A percentile compares a stretch with the other conserved stretches of the same genome.
phyloP scores from a whole-genome alignment of 257 asterid species.

The Salvia hispanica region DNA sequence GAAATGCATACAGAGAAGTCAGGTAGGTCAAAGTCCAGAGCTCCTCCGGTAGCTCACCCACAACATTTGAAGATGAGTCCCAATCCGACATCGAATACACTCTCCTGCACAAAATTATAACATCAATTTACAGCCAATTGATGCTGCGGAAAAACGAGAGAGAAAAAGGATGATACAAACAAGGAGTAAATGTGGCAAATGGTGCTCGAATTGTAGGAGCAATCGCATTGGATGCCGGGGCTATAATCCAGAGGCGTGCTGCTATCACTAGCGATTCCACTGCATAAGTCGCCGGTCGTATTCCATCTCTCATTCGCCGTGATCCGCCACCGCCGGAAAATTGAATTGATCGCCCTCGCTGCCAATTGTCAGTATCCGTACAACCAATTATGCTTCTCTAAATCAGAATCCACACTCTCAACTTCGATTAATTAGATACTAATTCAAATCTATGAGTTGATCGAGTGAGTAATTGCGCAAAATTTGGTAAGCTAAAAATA shows the following conservation, averaged over 20 bases:
- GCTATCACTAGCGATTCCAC: slow-evolving; percentile 53
- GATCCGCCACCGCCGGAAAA: slow-evolving; percentile 47
- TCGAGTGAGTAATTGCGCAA: no score
- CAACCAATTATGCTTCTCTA: neutral
- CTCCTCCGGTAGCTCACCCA: slow-evolving; percentile 54
- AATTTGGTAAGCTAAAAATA: no score
- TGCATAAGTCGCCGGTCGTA: slow-evolving; percentile 62
- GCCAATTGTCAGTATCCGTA: slow-evolving; percentile 24
- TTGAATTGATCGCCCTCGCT: slow-evolving; percentile 54
- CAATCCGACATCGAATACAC: slow-evolving; percentile 41
- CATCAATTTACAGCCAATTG: no score
- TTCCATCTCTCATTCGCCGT: slow-evolving; percentile 51
- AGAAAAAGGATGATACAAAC: slow-evolving; percentile 16
- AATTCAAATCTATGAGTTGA: no score
- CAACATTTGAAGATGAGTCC: slow-evolving; percentile 37
- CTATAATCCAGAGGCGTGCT: slow-evolving; percentile 29
- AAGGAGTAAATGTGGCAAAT: slow-evolving; percentile 47
- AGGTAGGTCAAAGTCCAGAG: slow-evolving; percentile 63
- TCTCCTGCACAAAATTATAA: slow-evolving; percentile 38
- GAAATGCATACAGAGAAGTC: slow-evolving; percentile 42
- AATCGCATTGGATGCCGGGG: slow-evolving; percentile 69
- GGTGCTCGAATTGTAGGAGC: slow-evolving; percentile 45
- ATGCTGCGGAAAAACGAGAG: neutral
- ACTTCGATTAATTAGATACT: no score
- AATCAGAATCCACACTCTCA: no score